Evolutionary conservation across 2,329 filamentous ascomycete genomes (phyloP).

Genomic region (Ramularia endophylla): DNA sequence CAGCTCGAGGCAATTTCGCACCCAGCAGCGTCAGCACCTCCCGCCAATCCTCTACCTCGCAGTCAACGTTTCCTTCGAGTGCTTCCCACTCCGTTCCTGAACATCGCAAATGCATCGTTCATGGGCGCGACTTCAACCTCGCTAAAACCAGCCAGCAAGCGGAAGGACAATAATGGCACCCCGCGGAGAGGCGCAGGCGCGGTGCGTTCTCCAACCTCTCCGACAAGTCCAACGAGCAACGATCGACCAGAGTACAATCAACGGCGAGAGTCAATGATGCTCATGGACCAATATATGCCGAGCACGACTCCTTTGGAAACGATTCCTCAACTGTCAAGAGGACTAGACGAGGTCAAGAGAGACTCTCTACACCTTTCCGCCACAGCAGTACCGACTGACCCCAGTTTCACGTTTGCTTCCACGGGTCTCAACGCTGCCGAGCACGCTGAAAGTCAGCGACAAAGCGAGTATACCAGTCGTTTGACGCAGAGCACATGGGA

Average conservation of each 20-base stretch:
- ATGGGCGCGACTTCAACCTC: slow-evolving; percentile 77
- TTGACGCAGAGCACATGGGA: slow-evolving; percentile 95
- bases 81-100: slow-evolving; percentile 82
- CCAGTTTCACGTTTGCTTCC: slow-evolving; percentile 38
- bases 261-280: slow-evolving; percentile 43
- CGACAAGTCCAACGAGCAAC: slow-evolving; percentile 19
- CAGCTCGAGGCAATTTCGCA: slow-evolving; percentile 69
- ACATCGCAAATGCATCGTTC: slow-evolving; percentile 91
- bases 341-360: slow-evolving; percentile 16
- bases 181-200: slow-evolving; percentile 8
- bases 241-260: slow-evolving; percentile 26
- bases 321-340: slow-evolving; percentile 20
- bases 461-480: slow-evolving; percentile 71
- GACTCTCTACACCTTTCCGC: slow-evolving; percentile 27
- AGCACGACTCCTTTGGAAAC: slow-evolving; percentile 29
- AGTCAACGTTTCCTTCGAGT: slow-evolving; percentile 87
- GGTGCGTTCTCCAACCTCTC: neutral
- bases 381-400: slow-evolving; percentile 30
- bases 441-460: slow-evolving; percentile 64
- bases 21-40: slow-evolving; percentile 50
- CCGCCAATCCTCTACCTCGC: slow-evolving; percentile 80
- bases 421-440: slow-evolving; percentile 45
- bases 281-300: slow-evolving; percentile 45
- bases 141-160: slow-evolving; percentile 28
- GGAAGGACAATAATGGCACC: slow-evolving; percentile 13